These are phyloP conservation scores for Coemansia guatemalensis DNA, from an alignment of 192 early-diverging fungal species.

Conservation along the genomic window DNA sequence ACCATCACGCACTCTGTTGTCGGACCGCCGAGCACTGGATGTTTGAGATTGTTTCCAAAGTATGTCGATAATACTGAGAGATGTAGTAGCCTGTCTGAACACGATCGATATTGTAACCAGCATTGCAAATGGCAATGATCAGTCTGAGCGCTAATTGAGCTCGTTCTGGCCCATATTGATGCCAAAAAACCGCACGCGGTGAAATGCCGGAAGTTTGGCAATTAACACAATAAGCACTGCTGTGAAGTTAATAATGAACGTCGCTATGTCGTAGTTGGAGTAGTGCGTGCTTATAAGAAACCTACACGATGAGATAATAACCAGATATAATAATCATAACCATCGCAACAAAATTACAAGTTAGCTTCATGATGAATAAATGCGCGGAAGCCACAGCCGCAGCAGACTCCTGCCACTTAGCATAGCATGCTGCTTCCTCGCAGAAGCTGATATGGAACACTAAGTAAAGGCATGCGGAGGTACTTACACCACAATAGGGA, in stretches of 20 bases:
- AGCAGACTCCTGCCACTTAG: background rate
- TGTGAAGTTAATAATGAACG: constrained; percentile 89
- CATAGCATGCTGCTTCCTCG: background rate
- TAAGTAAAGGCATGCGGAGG: background rate
- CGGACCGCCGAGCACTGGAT: background rate
- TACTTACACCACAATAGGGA: constrained; percentile 91
- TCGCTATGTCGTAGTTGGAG: constrained; percentile 88
- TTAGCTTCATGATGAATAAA: constrained; percentile 8
- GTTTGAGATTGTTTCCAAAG: background rate
- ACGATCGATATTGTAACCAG: background rate
- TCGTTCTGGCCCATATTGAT: constrained; percentile 72
- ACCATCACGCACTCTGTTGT: background rate
- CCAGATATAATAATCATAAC: background rate
- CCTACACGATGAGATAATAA: constrained; percentile 16
- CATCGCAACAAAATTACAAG: background rate
- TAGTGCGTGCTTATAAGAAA: constrained; percentile 96
- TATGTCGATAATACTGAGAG: background rate
- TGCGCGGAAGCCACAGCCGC: background rate
- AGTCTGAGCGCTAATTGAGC: constrained; percentile 24
- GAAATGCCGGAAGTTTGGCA: constrained; percentile 89
- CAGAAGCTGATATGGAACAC: background rate
- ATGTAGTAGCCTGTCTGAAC: background rate
- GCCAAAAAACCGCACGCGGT: constrained; percentile 91
- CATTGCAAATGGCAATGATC: background rate
- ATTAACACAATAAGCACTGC: constrained; percentile 82